Percentiles rank a stretch among this genome's conserved stretches.
phyloP scores from a whole-genome alignment of 192 early-diverging fungal species.

The Podila horticola region DNA sequence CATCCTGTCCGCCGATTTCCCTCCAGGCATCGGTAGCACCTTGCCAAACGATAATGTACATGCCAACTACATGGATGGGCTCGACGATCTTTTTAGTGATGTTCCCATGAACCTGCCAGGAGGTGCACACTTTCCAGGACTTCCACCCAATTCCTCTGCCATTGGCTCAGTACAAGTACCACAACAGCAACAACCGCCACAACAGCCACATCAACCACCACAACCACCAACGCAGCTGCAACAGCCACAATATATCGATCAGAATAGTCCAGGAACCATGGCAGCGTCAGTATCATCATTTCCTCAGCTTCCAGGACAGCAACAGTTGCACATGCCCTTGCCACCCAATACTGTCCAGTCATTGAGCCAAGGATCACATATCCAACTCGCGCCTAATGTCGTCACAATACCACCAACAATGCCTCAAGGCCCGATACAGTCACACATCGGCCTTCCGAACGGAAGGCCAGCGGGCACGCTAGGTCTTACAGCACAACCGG shows the following conservation, averaged over 20 bases:
- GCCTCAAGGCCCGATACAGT: neutral
- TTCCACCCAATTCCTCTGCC: constrained; percentile 1
- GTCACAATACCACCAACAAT: neutral
- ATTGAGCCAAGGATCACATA: constrained; percentile 10
- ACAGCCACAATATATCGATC: neutral
- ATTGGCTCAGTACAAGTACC: no score
- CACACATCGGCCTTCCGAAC: neutral
- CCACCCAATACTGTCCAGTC: constrained; percentile 3
- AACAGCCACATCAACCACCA: neutral
- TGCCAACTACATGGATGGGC: constrained; percentile 2
- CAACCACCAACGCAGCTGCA: neutral
- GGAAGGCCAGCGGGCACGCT: neutral
- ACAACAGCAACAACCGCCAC: constrained; percentile 17
- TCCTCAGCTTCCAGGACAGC: constrained; percentile 1
- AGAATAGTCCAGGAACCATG: neutral
- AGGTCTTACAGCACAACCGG: constrained; percentile 11
- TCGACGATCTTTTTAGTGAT: constrained; percentile 4
- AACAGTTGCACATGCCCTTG: neutral
- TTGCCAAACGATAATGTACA: neutral
- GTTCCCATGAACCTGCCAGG: constrained; percentile 1
- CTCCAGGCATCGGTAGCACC: constrained; percentile 1
- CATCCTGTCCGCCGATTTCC: constrained; percentile 1
- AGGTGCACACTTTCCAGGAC: neutral
- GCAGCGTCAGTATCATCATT: constrained; percentile 11
- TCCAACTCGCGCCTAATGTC: neutral